Evolutionary conservation across 495 filamentous ascomycete species (phyloP), one percentile per base, ranked within the genome.

Genomic region (Xylaria acuta): DNA sequence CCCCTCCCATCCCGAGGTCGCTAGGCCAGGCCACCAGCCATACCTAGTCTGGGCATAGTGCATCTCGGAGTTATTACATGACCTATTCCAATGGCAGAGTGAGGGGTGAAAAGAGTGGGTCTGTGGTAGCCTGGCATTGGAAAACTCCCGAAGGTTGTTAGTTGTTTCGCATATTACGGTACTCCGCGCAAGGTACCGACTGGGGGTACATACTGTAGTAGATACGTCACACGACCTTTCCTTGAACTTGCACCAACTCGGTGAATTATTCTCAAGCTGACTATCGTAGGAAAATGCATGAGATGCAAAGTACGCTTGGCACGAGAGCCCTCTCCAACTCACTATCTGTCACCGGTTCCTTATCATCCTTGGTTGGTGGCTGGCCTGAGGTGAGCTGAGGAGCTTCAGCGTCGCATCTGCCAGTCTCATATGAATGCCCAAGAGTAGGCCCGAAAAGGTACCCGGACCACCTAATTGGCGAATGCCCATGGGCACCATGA

Each of bases 371-470:
- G 38, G 38, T 56, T 11, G 54, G 34, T 70, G 32, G 68, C 68
- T 53, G 30, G 67, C 56, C 40, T 5, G 22, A 40, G 45, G 27
- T 40, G 47, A 71, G 69, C 69, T 71, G 69, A 71, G 59, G 27
- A 70, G 43, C 1, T 63, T 45, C 45, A 47, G 36, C 25, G 69
- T 71, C 6, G 60, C 36, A 71, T 56, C 30, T 32, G 22, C 53
- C 27, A 20, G 43, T 56, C 12, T 36, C 47, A 67, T 64, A 40
- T 38, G 30, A 64, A 56, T 56, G 69, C 69, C 47, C 59, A 71
- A 56, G 20, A 64, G 47, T 64, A 71, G 59, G 59, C 5, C 69
- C 59, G 69, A 71, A 71, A 64, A 53, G 59, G 27, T 32, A 66
- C 18, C 16, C 58, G 32, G 47, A 36, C 43, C 59, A 41, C 47